A percentile compares a stretch with the other conserved stretches of the same genome.
These are phyloP conservation scores for Cytospora schulzeri DNA, from an alignment of 2,329 filamentous ascomycete species.

Conservation along the genomic window DNA sequence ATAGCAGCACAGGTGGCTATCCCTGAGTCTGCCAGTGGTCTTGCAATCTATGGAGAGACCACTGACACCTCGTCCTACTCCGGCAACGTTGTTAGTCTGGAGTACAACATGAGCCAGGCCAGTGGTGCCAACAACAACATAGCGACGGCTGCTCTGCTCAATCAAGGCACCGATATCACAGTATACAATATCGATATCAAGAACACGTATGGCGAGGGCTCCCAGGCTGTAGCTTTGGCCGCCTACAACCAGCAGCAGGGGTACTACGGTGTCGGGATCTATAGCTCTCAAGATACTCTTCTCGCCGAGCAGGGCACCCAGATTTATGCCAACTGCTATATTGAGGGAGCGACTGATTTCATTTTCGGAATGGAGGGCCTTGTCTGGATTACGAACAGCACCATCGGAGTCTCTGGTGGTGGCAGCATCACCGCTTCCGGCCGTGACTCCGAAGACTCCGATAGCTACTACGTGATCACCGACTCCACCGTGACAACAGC, in stretches of 20 bases:
- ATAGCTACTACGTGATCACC: conserved; percentile 58
- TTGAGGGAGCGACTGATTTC: conserved; percentile 60
- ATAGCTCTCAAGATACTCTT: conserved; percentile 60
- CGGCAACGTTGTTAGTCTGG: conserved; percentile 44
- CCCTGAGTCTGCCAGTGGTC: conserved; percentile 44
- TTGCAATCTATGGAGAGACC: conserved; percentile 59
- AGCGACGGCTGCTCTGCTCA: conserved; percentile 46
- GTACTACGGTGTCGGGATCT: conserved; percentile 57
- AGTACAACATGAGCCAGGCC: conserved; percentile 11
- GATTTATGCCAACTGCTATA: conserved; percentile 54
- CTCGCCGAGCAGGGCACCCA: conserved; percentile 52
- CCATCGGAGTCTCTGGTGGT: conserved; percentile 49
- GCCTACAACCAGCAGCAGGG: conserved; percentile 53
- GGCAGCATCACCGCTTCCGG: conserved; percentile 51
- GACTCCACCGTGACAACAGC: conserved; percentile 48
- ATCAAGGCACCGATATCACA: conserved; percentile 46
- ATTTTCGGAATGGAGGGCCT: conserved; percentile 57
- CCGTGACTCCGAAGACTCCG: conserved; percentile 38
- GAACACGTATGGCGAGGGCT: conserved; percentile 49
- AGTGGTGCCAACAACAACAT: conserved; percentile 29
- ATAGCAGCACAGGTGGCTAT: conserved; percentile 48
- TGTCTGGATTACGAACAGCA: conserved; percentile 56
- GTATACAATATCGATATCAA: conserved; percentile 59
- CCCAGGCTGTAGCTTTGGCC: conserved; percentile 55
- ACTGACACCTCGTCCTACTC: conserved; percentile 47